Conservation (phyloP, 2,329 filamentous ascomycete species). For the Stagonosporopsis chrysanthemi region DNA sequence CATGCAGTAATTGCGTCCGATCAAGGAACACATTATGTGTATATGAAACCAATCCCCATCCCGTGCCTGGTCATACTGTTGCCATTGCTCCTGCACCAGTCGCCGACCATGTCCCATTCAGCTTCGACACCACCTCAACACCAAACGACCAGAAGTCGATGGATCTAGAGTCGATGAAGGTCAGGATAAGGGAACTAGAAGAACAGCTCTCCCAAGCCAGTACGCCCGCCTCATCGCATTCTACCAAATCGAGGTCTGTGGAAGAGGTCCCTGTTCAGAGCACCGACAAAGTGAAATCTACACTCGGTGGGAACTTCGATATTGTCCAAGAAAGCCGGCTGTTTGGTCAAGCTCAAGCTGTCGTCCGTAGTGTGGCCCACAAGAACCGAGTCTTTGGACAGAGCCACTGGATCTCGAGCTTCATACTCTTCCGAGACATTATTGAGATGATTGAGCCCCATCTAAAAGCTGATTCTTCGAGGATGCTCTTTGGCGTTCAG, state of each 20-base stretch:
- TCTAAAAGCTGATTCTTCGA: constrained; percentile 50
- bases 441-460: constrained; percentile 55
- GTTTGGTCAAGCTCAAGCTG: constrained; percentile 40
- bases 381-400: constrained; percentile 66
- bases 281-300: constrained; percentile 34
- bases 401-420: constrained; percentile 64
- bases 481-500: constrained; percentile 50
- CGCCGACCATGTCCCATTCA: not conserved
- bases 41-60: constrained; percentile 48
- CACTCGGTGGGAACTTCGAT: constrained; percentile 55
- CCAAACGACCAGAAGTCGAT: constrained; percentile 28
- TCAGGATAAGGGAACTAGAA: constrained; percentile 56
- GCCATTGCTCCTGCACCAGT: constrained; percentile 11
- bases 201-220: constrained; percentile 42
- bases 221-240: constrained; percentile 8
- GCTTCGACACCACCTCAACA: constrained; percentile 21
- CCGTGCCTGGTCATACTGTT: constrained; percentile 18
- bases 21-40: constrained; percentile 64
- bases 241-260: constrained; percentile 22
- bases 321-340: constrained; percentile 50
- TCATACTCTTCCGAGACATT: constrained; percentile 55
- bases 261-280: constrained; percentile 47
- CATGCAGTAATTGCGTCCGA: constrained; percentile 67
- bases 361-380: constrained; percentile 58
- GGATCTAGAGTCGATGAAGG: constrained; percentile 52